Evolutionary conservation across 352 stramenopile species (phyloP), one percentile per base, ranked within the genome.

Genomic region (Pythium rishiriense): DNA sequence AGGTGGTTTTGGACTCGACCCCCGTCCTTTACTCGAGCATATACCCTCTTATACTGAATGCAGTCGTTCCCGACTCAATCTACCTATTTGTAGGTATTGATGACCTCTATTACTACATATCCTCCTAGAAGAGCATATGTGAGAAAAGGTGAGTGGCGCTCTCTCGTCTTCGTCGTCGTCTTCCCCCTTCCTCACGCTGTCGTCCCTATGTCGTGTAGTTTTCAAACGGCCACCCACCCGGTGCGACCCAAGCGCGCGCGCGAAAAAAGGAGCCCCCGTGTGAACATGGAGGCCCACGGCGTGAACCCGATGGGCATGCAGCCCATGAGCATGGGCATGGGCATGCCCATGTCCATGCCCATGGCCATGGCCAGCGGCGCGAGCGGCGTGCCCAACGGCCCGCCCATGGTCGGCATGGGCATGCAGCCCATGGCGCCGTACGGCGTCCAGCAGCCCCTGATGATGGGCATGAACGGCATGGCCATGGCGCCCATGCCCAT

Each of bases 251-350:
- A 5, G 31, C 31, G 31, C 31, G 31, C 37, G 50, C 49, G 49
- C 49, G 49, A 29, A 37, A 50, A 50, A 9, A 65, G 25, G 9
- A 35, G n/a, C n/a, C n/a, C n/a, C n/a, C n/a, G n/a, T n/a, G n/a
- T n/a, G n/a, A n/a, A n/a, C n/a, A 90, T 90, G 81, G 80, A 90
- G 35, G 76, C 74, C 28, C 78, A 88, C 68, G 70, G 68, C 62
- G 75, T 87, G 48, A 91, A 91, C 64, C 70, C 80, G 57, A 76
- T 91, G 69, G 64, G 63, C 54, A 86, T 90, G 78, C 79, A 82
- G 68, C 67, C 73, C 52, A 88, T 91, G 72, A 85, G 78, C 11
- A 87, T 91, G 75, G 72, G 76, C 41, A 87, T 87, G 75, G 43
- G 58, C 11, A 78, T 78, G 66, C 80, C 76, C 8, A 88, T 88